A percentile compares a stretch with the other conserved stretches of the same genome.
Conservation (phyloP, 805 yeast genomes). For the Yamadazyma ubonensis region DNA sequence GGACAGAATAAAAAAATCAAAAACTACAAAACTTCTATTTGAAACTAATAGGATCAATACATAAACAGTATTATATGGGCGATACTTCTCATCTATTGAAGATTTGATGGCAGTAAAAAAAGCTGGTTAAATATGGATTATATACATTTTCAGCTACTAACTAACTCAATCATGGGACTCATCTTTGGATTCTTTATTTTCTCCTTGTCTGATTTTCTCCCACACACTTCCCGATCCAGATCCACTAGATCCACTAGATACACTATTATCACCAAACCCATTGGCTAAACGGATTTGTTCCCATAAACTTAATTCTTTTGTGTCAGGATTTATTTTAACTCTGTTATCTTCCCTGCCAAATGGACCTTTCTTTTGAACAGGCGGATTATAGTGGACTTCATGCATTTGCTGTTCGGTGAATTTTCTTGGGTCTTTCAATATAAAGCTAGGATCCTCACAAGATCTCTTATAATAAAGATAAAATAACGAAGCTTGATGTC, state of each 20-base stretch:
- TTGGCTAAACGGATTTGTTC: slow-evolving; percentile 34
- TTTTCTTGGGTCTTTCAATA: slow-evolving; percentile 54
- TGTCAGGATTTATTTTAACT: slow-evolving; percentile 1
- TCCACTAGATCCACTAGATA: neutral
- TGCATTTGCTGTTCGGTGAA: slow-evolving; percentile 26
- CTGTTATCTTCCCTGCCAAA: slow-evolving; percentile 6
- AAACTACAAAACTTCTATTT: too few relatives aligned
- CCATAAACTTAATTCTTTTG: slow-evolving; percentile 25
- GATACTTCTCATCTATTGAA: too few relatives aligned
- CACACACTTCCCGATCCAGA: neutral
- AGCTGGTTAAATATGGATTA: too few relatives aligned
- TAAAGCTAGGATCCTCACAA: slow-evolving; percentile 48
- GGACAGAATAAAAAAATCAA: too few relatives aligned
- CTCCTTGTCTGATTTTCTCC: slow-evolving; percentile 9
- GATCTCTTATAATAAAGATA: slow-evolving; percentile 52
- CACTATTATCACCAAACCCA: slow-evolving; percentile 15
- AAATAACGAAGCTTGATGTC: slow-evolving; percentile 35
- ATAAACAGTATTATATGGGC: too few relatives aligned
- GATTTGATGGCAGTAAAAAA: too few relatives aligned
- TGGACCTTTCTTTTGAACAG: neutral
- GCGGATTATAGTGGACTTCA: slow-evolving; percentile 29
- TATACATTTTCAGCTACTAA: too few relatives aligned
- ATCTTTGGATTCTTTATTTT: too few relatives aligned
- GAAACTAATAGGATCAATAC: too few relatives aligned
- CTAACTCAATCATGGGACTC: too few relatives aligned